Conservation (phyloP, 306 rosid species). For the Acacia acuminata region DNA sequence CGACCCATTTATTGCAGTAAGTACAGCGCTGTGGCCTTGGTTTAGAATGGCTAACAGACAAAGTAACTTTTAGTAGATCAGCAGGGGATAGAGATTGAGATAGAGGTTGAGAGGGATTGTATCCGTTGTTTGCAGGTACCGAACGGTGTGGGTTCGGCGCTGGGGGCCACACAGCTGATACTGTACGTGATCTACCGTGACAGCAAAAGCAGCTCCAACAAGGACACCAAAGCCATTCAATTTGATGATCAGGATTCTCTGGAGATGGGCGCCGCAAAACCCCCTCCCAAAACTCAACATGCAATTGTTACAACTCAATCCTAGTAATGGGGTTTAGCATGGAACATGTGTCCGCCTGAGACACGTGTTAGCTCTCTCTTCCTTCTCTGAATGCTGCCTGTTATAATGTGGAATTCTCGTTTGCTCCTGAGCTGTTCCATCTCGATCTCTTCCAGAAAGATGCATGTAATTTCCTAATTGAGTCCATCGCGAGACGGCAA, state of each 20-base stretch:
- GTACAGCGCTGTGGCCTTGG: not conserved
- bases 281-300: constrained; percentile 22
- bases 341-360: constrained; percentile 1
- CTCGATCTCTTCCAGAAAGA: not conserved
- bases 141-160: constrained; percentile 63
- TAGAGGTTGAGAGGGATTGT: not conserved
- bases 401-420: not conserved
- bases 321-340: constrained; percentile 28
- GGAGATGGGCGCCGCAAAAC: constrained; percentile 61
- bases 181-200: constrained; percentile 72
- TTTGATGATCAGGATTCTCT: constrained; percentile 38
- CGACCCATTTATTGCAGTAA: constrained; percentile 81
- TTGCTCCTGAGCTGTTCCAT: not conserved
- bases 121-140: constrained; percentile 55
- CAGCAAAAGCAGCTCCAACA: constrained; percentile 36
- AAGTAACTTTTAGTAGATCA: not conserved
- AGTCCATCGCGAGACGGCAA: not conserved
- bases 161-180: constrained; percentile 70
- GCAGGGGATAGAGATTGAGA: not conserved
- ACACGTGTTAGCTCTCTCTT: not conserved
- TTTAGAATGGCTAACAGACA: not conserved
- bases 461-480: not conserved
- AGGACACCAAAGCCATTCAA: constrained; percentile 7
- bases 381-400: not conserved
- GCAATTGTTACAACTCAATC: not conserved